These are phyloP conservation scores for Ceratobasidium theobromae DNA, from an alignment of 1,284 basidiomycete species.

Conservation along the genomic window DNA sequence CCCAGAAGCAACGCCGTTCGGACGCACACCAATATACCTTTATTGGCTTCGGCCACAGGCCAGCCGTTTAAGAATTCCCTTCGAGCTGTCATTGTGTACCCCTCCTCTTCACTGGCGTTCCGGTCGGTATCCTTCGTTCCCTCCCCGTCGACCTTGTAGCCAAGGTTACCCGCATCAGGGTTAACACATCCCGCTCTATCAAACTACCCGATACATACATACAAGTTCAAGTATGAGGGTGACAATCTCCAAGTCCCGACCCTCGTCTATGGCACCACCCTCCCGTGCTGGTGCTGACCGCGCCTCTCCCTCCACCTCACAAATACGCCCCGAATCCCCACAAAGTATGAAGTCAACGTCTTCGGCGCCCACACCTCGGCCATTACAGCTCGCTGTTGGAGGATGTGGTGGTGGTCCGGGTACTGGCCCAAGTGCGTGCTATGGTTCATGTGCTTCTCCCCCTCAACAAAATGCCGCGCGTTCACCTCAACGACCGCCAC, in stretches of 20 bases:
- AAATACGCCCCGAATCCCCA: not conserved
- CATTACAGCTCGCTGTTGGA: not conserved
- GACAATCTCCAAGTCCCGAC: constrained; percentile 1
- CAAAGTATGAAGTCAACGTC: not conserved
- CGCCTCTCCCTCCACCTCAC: not conserved
- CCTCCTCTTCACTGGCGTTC: not conserved
- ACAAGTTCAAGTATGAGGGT: not conserved
- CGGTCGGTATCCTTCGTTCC: constrained; percentile 2
- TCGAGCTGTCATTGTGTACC: not conserved
- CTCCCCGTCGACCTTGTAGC: constrained; percentile 3
- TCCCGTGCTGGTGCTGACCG: too few species aligned
- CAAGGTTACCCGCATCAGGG: constrained; percentile 11
- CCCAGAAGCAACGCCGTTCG: not conserved
- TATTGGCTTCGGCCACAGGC: not conserved
- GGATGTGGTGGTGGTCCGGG: constrained; percentile 1
- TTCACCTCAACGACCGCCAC: constrained; percentile 1
- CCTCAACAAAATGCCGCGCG: not conserved
- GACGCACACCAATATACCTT: constrained; percentile 2
- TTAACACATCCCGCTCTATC: constrained; percentile 4
- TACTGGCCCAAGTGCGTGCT: not conserved
- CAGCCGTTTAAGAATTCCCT: not conserved
- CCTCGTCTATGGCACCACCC: not conserved
- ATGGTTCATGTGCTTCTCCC: not conserved
- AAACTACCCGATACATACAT: not conserved
- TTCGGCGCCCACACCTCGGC: not conserved